Conservation (phyloP, 257 asterid genomes). For the Capsicum rhomboideum region DNA sequence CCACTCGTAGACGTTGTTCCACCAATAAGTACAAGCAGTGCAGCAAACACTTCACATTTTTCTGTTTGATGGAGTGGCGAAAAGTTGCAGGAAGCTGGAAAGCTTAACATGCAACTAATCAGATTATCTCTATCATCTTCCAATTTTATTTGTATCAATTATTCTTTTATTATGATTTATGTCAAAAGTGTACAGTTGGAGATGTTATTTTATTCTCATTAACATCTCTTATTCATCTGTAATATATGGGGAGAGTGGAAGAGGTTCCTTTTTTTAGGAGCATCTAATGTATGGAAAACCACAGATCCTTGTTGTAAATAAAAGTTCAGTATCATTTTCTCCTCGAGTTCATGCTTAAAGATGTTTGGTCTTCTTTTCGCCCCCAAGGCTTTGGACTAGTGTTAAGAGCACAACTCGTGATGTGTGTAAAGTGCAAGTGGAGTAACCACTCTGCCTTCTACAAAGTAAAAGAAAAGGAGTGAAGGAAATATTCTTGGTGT, state of each 20-base stretch:
- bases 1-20: background rate
- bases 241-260: slow-evolving; percentile 2
- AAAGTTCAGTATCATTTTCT: background rate
- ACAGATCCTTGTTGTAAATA: slow-evolving; percentile 18
- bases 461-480: too few species aligned
- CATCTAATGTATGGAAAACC: background rate
- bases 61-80: background rate
- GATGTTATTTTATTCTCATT: slow-evolving; percentile 33
- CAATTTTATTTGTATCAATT: background rate
- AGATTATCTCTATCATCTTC: slow-evolving; percentile 6
- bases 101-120: background rate
- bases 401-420: background rate
- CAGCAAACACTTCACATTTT: background rate
- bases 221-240: slow-evolving; percentile 33
- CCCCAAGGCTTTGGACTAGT: background rate
- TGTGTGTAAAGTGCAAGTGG: background rate
- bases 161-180: slow-evolving; percentile 7
- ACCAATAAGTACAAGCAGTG: background rate
- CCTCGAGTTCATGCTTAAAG: background rate
- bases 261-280: background rate
- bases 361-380: background rate
- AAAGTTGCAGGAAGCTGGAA: background rate
- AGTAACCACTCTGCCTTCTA: background rate
- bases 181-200: slow-evolving; percentile 34
- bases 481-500: too few species aligned